phyloP scores from a whole-genome alignment of 1,284 basidiomycete species.

The Grifola frondosa region DNA sequence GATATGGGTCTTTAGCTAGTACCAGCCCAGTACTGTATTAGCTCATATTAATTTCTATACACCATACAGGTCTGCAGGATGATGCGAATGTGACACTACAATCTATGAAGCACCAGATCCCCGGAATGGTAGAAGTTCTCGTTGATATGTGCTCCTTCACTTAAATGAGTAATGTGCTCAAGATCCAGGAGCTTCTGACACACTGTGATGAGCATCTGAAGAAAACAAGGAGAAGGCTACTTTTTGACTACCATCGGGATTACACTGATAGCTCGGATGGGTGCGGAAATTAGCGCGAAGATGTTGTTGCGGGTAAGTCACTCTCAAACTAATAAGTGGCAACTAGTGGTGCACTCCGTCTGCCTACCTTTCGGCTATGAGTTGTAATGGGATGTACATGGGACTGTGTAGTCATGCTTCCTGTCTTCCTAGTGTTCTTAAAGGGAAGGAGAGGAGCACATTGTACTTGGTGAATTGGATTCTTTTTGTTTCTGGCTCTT shows the following conservation, averaged over 20 bases:
- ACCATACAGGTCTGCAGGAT: constrained; percentile 80
- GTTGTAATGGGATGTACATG: too few relatives aligned
- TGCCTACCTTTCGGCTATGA: too few relatives aligned
- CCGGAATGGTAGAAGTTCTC: constrained; percentile 87
- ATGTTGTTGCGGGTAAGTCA: constrained; percentile 93
- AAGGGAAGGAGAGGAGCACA: too few relatives aligned
- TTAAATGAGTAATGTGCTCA: constrained; percentile 92
- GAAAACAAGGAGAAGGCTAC: constrained; percentile 67
- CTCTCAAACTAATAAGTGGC: too few relatives aligned
- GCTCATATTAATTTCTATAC: too few relatives aligned
- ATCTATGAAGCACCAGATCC: constrained; percentile 89
- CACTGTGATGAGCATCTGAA: constrained; percentile 85
- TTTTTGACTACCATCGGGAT: constrained; percentile 94
- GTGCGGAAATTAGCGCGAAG: constrained; percentile 96
- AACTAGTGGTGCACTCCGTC: too few relatives aligned
- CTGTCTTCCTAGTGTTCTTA: too few relatives aligned
- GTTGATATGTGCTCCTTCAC: constrained; percentile 95
- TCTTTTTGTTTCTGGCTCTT: too few relatives aligned
- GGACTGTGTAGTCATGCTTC: too few relatives aligned
- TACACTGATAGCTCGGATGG: constrained; percentile 95
- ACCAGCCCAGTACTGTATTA: not conserved
- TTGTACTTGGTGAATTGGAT: too few relatives aligned
- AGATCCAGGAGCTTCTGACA: constrained; percentile 90
- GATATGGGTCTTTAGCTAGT: constrained; percentile 46
- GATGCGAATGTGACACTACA: constrained; percentile 93